Evolutionary conservation across 2,329 filamentous ascomycete genomes (phyloP), one percentile per base, ranked within the genome.

Genomic region (Chrysoporthe deuterocubensis): DNA sequence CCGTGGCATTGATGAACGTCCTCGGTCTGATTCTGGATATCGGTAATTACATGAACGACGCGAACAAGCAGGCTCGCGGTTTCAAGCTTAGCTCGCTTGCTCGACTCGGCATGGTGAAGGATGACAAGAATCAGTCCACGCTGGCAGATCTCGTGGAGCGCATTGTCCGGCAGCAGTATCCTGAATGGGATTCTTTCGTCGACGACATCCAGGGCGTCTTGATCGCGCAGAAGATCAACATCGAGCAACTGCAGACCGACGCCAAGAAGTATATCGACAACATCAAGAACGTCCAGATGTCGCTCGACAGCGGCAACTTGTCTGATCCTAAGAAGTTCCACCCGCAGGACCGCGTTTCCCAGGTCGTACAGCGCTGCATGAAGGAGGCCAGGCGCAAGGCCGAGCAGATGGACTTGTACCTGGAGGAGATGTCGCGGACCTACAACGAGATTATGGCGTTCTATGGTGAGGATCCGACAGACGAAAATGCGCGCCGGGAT

Each of bases 1-100:
- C 94, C 1, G 93, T 97, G 37, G 92, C 93, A 37, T 82, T 99
- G 74, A 97, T 98, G 90, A 97, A 97, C 72, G 94, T 99, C 59
- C 88, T 99, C 67, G 94, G 95, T 68, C 86, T 98, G 70, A 99
- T 99, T 79, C 84, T 99, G 74, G 95, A 97, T 78, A 97, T 99
- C 76, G 96, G 96, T 79, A 99, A 99, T 80, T 99, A 97, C 85
- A 99, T 99, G 96, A 99, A 99, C 83, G 96, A 98, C 77, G 91
- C 94, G 66, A 98, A 97, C 82, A 99, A 99, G 82, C 96, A 98
- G 81, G 96, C 96, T 4, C 92, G 91, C 67, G 96, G 96, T 71
- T 99, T 99, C 90, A 99, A 99, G 83, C 88, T 99, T 16, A 96
- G 94, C 76, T 97, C 96, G 6, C 89, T 99, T 61, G 92, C 93